Conservation (phyloP, 148 eudicot species). For the Pouteria glomerata region DNA sequence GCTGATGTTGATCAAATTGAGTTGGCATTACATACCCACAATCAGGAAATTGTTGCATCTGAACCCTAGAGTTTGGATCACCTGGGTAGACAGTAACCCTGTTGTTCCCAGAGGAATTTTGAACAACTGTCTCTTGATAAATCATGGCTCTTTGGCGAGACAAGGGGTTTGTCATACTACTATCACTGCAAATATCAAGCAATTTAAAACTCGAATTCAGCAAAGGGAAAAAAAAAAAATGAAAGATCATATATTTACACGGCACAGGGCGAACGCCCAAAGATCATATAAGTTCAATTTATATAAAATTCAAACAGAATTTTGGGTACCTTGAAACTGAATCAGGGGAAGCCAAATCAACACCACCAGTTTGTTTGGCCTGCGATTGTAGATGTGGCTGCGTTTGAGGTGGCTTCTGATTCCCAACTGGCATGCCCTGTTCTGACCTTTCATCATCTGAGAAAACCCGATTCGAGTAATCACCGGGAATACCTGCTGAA, state of each 20-base stretch:
- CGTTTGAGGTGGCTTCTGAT: conserved; percentile 1
- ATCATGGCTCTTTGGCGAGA: conserved; percentile 53
- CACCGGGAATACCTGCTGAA: background rate
- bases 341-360: conserved; percentile 71
- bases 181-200: conserved; percentile 45
- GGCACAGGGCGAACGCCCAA: background rate
- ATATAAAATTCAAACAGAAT: background rate
- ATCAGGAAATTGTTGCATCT: conserved; percentile 56
- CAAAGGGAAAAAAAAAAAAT: conserved; percentile 6
- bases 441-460: conserved; percentile 20
- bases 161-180: conserved; percentile 51
- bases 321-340: conserved; percentile 70
- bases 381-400: conserved; percentile 11
- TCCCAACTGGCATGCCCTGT: conserved; percentile 1
- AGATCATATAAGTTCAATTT: background rate
- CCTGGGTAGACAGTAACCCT: conserved; percentile 24
- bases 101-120: conserved; percentile 40
- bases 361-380: conserved; percentile 20
- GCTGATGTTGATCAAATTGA: conserved; percentile 49
- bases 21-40: conserved; percentile 39
- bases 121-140: conserved; percentile 52
- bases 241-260: background rate
- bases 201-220: conserved; percentile 13
- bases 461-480: conserved; percentile 11
- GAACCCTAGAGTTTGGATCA: conserved; percentile 39